Percentiles rank a stretch among this genome's conserved stretches.
Evolutionary conservation across 495 filamentous ascomycete species (phyloP).

Genomic region (Talaromyces thailandensis): DNA sequence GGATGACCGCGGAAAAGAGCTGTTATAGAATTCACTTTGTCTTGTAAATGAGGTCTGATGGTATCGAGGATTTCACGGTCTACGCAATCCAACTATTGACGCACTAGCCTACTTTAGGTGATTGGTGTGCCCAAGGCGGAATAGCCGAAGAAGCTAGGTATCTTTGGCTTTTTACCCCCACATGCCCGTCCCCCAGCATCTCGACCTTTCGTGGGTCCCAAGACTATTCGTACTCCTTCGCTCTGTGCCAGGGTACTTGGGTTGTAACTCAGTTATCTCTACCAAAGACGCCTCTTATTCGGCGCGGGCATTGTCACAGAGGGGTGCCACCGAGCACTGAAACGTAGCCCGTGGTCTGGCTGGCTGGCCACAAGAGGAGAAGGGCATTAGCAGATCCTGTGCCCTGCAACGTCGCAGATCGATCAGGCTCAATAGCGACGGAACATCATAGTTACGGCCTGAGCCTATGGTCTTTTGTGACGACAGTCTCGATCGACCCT

Average conservation of each 20-base stretch:
- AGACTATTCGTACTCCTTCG: neutral
- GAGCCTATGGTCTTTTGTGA: neutral
- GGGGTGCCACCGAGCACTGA: neutral
- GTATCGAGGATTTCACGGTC: neutral
- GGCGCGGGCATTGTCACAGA: neutral
- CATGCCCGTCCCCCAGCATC: neutral
- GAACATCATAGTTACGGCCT: neutral
- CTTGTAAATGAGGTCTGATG: no score
- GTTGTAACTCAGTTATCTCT: neutral
- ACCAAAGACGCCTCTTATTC: neutral
- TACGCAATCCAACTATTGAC: neutral
- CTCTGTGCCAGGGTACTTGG: neutral
- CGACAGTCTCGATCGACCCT: neutral
- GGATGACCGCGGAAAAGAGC: no score
- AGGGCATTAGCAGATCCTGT: neutral
- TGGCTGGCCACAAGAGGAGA: neutral
- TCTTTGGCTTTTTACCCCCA: neutral
- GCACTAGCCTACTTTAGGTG: neutral
- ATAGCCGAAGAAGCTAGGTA: neutral
- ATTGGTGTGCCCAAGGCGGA: constrained; percentile 3
- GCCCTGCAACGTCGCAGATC: neutral
- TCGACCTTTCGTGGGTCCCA: neutral
- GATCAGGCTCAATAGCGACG: neutral
- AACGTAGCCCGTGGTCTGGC: neutral
- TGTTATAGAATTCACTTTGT: no score